Percentiles rank a stretch among this genome's conserved stretches.
phyloP scores from a whole-genome alignment of 495 filamentous ascomycete genomes.

The Hyaloscypha hepaticicola region DNA sequence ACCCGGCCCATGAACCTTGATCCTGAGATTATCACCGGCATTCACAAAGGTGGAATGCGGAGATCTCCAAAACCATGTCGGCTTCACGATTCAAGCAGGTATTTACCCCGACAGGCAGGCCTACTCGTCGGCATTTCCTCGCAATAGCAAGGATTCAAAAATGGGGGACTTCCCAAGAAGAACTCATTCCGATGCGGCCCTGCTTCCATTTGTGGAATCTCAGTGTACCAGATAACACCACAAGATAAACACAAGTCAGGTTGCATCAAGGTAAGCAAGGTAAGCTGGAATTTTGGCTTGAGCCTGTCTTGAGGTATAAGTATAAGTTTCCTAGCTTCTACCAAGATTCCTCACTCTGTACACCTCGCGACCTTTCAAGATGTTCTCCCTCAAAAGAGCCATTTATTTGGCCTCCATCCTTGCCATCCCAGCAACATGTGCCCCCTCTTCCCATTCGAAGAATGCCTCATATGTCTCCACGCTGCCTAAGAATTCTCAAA shows the following conservation, averaged over 20 bases:
- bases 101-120: background rate
- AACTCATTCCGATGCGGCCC: background rate
- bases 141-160: background rate
- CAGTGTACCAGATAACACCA: background rate
- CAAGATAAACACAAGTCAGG: background rate
- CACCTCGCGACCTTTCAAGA: background rate
- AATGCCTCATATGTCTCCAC: slow-evolving; percentile 24
- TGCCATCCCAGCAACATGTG: slow-evolving; percentile 8
- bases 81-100: background rate
- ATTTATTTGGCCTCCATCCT: slow-evolving; percentile 13
- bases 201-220: slow-evolving; percentile 3
- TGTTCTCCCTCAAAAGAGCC: slow-evolving; percentile 8
- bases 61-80: slow-evolving; percentile 5
- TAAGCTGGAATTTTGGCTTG: background rate
- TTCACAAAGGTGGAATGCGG: background rate
- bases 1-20: background rate
- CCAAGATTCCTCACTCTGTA: background rate
- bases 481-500: slow-evolving; percentile 11
- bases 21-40: background rate
- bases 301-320: background rate
- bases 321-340: background rate
- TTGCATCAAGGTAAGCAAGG: background rate
- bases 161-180: background rate
- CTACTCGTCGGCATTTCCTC: too few species aligned
- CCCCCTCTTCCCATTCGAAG: background rate